Percentiles rank a stretch among this genome's conserved stretches.
Evolutionary conservation across 2,329 filamentous ascomycete species (phyloP).

Genomic region (Aspergillus aculeatinus): DNA sequence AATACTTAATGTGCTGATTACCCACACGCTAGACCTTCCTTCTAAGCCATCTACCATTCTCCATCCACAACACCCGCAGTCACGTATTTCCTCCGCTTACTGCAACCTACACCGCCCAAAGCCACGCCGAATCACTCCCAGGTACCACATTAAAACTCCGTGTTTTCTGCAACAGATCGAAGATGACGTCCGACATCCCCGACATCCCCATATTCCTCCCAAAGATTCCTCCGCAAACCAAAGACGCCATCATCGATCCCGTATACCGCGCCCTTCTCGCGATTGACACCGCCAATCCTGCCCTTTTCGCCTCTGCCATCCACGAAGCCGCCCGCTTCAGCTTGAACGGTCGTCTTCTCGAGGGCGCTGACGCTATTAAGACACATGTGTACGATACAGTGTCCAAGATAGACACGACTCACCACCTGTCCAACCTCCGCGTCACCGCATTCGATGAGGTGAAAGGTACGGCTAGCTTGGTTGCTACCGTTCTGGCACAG

Average conservation of each 20-base stretch:
- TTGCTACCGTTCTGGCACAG: conserved; percentile 21
- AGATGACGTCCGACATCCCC: not conserved
- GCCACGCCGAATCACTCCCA: no score
- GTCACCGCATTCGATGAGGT: conserved; percentile 16
- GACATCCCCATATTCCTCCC: not conserved
- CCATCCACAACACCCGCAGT: no score
- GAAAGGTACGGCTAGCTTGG: conserved; percentile 14
- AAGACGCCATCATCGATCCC: conserved; percentile 35
- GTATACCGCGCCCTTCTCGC: conserved; percentile 28
- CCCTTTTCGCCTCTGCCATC: conserved; percentile 32
- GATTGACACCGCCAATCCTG: conserved; percentile 29
- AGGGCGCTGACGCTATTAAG: conserved; percentile 22
- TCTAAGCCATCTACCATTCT: no score
- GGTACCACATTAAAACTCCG: no score
- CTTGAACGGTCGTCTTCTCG: conserved; percentile 19
- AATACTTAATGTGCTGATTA: no score
- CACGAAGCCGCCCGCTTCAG: conserved; percentile 18
- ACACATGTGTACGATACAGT: conserved; percentile 20
- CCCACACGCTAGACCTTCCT: no score
- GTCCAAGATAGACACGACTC: conserved; percentile 31
- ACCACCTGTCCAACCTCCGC: conserved; percentile 24
- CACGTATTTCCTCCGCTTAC: no score
- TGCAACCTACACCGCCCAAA: no score
- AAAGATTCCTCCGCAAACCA: conserved; percentile 1
- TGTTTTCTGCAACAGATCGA: no score